A percentile compares a stretch with the other conserved stretches of the same genome.
phyloP scores from a whole-genome alignment of 805 yeast species.

The Zygotorulaspora sp. region DNA sequence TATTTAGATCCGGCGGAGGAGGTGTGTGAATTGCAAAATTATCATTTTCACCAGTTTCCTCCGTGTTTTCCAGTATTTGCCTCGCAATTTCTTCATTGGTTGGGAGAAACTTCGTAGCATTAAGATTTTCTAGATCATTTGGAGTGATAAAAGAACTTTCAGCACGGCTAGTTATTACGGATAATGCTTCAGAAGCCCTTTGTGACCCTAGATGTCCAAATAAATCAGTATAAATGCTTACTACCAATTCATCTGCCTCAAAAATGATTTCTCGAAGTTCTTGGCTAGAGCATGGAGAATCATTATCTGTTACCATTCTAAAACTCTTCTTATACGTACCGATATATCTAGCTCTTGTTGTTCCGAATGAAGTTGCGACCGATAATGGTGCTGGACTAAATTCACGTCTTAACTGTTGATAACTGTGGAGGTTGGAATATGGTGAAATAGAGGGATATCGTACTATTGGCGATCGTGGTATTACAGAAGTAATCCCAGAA shows the following conservation, averaged over 20 bases:
- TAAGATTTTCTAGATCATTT: slow-evolving; percentile 5
- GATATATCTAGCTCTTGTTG: slow-evolving; percentile 4
- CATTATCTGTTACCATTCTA: slow-evolving; percentile 14
- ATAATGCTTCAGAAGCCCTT: slow-evolving; percentile 25
- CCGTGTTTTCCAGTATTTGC: slow-evolving; percentile 9
- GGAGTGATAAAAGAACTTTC: slow-evolving; percentile 3
- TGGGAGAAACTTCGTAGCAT: slow-evolving; percentile 8
- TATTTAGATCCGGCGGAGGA: slow-evolving; percentile 4
- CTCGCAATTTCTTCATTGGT: slow-evolving; percentile 14
- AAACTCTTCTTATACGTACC: slow-evolving; percentile 10
- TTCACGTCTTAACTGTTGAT: background rate
- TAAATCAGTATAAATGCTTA: slow-evolving; percentile 24
- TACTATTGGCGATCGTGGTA: slow-evolving; percentile 4
- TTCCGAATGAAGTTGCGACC: slow-evolving; percentile 6
- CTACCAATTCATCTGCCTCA: slow-evolving; percentile 29
- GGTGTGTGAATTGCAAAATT: slow-evolving; percentile 7
- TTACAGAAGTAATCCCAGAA: slow-evolving; percentile 6
- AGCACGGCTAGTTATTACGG: slow-evolving; percentile 19
- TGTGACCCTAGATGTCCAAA: slow-evolving; percentile 28
- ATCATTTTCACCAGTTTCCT: slow-evolving; percentile 2
- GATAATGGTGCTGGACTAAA: slow-evolving; percentile 4
- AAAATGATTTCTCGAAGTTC: slow-evolving; percentile 17
- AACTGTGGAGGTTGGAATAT: slow-evolving; percentile 2
- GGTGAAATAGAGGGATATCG: slow-evolving; percentile 13
- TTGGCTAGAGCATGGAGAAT: background rate